Conservation (phyloP, 2,329 filamentous ascomycete species). For the Zymoseptoria brevis region DNA sequence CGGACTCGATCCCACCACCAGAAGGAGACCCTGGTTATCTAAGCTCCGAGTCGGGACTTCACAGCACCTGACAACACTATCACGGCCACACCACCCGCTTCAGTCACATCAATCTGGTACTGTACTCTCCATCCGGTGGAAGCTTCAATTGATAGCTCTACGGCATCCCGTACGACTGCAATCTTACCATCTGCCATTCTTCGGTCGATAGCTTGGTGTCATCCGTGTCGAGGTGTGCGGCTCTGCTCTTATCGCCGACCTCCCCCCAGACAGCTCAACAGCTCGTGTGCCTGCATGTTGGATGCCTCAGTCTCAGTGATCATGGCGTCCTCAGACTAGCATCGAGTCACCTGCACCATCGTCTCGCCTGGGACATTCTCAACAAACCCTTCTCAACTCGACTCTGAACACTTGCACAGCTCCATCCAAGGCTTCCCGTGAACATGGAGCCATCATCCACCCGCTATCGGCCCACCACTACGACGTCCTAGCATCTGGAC, state of each 20-base stretch:
- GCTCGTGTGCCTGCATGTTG: slow-evolving; percentile 14
- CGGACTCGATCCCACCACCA: neutral
- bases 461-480: slow-evolving; percentile 9
- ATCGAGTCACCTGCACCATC: slow-evolving; percentile 12
- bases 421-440: slow-evolving; percentile 11
- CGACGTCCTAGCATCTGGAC: slow-evolving; percentile 11
- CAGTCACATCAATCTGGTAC: no score
- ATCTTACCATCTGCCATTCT: neutral
- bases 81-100: no score
- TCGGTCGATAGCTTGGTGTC: neutral
- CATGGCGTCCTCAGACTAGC: slow-evolving; percentile 13
- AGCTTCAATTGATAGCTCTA: neutral
- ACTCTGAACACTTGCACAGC: neutral
- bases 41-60: no score
- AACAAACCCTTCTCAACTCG: neutral
- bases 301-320: slow-evolving; percentile 11
- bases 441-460: slow-evolving; percentile 18
- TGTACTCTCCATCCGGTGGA: neutral
- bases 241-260: neutral
- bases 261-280: neutral
- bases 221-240: neutral
- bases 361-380: slow-evolving; percentile 1
- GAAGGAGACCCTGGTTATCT: no score
- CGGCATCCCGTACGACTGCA: no score
- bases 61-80: neutral